Base-by-base conservation (phyloP, 2,329 filamentous ascomycete species). In the Aspergillus persii region DNA sequence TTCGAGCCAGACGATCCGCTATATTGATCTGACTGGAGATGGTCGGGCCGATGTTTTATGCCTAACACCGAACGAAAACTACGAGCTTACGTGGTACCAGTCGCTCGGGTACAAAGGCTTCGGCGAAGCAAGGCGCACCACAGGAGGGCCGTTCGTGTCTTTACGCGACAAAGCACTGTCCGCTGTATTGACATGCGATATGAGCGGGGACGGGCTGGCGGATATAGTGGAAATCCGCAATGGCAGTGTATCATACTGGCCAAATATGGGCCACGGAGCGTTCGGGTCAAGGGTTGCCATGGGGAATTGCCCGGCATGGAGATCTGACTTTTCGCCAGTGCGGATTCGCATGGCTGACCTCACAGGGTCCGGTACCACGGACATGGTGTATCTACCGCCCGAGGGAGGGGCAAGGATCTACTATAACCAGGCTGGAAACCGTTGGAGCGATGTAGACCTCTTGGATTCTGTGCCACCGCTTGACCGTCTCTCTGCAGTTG, bases 251-350 rank as follows among this genome's bases (percentile, higher is more conserved):
- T 44, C n/a, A 11, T 56, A 56, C 26, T 51, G 54, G 54, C 54
- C 54, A 8, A 56, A 56, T 36, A 27, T 52, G 7, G 54, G 54
- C 18, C 44, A 56, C 29, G 54, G n/a, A n/a, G n/a, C n/a, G n/a
- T n/a, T n/a, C n/a, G n/a, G n/a, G n/a, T n/a, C n/a, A n/a, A n/a
- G n/a, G n/a, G n/a, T n/a, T n/a, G n/a, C n/a, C n/a, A n/a, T n/a
- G 54, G 3, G 26, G 33, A 9, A 51, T 56, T 29, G 54, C 47
- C 8, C 23, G 8, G 9, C 31, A 51, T 18, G 48, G 50, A 3
- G 12, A 11, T 15, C 50, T 56, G 54, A 9, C 9, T 56, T 56
- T 48, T n/a, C 26, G 9, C 54, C 39, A 27, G 4, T 8, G 2
- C 33, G 36, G 3, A 30, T 56, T 27, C 48, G 54, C 15, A 12